These are phyloP conservation scores for Solanum aculeatissimum DNA, from an alignment of 305 asterid genomes.

Conservation along the genomic window DNA sequence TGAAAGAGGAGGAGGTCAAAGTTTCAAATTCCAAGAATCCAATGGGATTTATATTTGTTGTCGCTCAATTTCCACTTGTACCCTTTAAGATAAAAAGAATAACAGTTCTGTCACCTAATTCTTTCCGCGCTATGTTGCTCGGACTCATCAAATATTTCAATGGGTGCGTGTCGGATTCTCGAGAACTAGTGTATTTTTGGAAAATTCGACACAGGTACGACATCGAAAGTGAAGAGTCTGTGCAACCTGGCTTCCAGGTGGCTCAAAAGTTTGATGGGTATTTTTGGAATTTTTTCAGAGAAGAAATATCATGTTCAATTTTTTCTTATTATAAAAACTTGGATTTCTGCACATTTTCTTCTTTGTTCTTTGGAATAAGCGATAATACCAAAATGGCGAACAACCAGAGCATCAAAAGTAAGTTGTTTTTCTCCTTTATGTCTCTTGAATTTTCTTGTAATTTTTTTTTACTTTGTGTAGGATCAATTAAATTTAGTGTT, in stretches of 20 bases:
- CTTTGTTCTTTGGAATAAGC: not conserved
- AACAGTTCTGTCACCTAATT: not conserved
- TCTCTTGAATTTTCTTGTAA: not conserved
- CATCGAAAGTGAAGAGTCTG: too few species aligned
- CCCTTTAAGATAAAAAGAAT: not conserved
- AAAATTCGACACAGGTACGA: too few species aligned
- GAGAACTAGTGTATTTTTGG: too few species aligned
- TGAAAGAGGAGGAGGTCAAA: not conserved
- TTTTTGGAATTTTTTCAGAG: not conserved
- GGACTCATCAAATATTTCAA: too few species aligned
- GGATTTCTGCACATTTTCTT: not conserved
- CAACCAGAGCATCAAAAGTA: constrained; percentile 3
- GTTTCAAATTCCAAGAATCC: not conserved
- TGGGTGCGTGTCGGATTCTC: too few species aligned
- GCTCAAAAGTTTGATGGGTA: not conserved
- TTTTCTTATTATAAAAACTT: not conserved
- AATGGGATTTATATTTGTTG: not conserved
- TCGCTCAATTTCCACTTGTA: not conserved
- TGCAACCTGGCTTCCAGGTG: not conserved
- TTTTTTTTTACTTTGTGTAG: not conserved
- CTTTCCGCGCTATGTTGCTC: too few species aligned
- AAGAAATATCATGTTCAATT: not conserved
- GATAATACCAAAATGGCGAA: not conserved
- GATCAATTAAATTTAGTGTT: not conserved
- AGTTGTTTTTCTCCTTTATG: not conserved